A percentile compares a stretch with the other conserved stretches of the same genome.
These are phyloP conservation scores for Thinopyrum elongatum DNA, from an alignment of 176 grass and related monocot genomes.

Conservation along the genomic window DNA sequence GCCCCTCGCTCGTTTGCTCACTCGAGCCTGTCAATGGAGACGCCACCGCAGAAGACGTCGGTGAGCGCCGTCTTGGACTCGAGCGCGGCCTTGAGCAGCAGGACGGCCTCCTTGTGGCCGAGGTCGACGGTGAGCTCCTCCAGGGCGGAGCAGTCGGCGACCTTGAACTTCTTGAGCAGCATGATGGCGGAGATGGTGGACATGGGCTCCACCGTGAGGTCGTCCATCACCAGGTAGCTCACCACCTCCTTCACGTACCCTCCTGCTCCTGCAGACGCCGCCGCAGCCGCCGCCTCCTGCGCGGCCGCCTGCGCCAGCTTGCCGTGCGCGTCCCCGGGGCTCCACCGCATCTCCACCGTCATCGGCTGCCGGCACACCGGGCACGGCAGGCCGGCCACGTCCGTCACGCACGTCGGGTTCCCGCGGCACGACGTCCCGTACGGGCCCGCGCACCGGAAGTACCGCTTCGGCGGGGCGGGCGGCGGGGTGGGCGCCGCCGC, in stretches of 20 bases:
- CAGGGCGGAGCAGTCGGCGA: conserved; percentile 46
- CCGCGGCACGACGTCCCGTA: not conserved
- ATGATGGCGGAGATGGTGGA: conserved; percentile 63
- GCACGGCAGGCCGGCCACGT: conserved; percentile 31
- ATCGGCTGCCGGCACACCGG: conserved; percentile 38
- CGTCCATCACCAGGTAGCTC: conserved; percentile 71
- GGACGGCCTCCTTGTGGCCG: conserved; percentile 37
- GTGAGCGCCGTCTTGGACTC: conserved; percentile 47
- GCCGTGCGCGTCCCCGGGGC: conserved; percentile 26
- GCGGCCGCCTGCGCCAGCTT: conserved; percentile 12
- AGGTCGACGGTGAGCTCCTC: conserved; percentile 42
- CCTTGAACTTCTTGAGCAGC: conserved; percentile 60
- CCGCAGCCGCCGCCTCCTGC: conserved; percentile 15
- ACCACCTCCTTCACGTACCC: conserved; percentile 59
- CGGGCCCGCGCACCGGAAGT: conserved; percentile 29
- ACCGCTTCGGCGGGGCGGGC: conserved; percentile 4
- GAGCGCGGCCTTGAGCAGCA: conserved; percentile 47
- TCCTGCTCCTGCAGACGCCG: not conserved
- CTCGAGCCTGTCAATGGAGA: conserved; percentile 33
- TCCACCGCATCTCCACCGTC: conserved; percentile 40
- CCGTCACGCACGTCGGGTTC: conserved; percentile 36
- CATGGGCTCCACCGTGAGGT: conserved; percentile 56
- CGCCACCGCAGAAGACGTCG: conserved; percentile 51
- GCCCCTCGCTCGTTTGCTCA: not conserved
- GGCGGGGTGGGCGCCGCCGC: not conserved